Conservation (phyloP, 495 filamentous ascomycete species). For the Xylona heveae region DNA sequence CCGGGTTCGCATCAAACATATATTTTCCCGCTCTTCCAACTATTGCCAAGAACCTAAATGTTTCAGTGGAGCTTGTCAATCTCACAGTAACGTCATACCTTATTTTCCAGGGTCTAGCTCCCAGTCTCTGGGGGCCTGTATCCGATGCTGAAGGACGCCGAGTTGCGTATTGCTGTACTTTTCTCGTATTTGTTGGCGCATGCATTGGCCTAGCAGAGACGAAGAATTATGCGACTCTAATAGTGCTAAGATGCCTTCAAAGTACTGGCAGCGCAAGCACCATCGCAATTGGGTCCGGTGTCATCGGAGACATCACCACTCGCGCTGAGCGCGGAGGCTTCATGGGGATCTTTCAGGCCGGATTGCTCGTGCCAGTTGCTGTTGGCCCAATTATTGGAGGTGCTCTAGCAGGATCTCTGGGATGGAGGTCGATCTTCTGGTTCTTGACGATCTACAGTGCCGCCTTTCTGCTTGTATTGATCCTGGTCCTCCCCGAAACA, state of each 20-base stretch:
- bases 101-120: conserved; percentile 28
- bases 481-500: conserved; percentile 30
- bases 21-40: too few species aligned
- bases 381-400: conserved; percentile 35
- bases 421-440: conserved; percentile 37
- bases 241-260: conserved; percentile 27
- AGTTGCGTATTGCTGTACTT: conserved; percentile 21
- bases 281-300: conserved; percentile 31
- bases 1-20: conserved; percentile 30
- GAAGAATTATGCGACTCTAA: conserved; percentile 22
- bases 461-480: conserved; percentile 19
- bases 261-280: conserved; percentile 29
- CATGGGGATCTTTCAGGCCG: conserved; percentile 31
- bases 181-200: conserved; percentile 24
- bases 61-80: too few species aligned
- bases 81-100: conserved; percentile 33
- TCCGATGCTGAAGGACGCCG: conserved; percentile 28
- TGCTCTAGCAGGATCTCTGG: conserved; percentile 24
- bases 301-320: conserved; percentile 33
- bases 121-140: conserved; percentile 27
- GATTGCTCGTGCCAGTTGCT: conserved; percentile 23
- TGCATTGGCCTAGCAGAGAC: conserved; percentile 26
- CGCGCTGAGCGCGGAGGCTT: conserved; percentile 28
- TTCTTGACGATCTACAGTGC: conserved; percentile 28
- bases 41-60: too few species aligned